These are phyloP conservation scores for Cucurbita maxima DNA, from an alignment of 306 rosid species.

Conservation along the genomic window DNA sequence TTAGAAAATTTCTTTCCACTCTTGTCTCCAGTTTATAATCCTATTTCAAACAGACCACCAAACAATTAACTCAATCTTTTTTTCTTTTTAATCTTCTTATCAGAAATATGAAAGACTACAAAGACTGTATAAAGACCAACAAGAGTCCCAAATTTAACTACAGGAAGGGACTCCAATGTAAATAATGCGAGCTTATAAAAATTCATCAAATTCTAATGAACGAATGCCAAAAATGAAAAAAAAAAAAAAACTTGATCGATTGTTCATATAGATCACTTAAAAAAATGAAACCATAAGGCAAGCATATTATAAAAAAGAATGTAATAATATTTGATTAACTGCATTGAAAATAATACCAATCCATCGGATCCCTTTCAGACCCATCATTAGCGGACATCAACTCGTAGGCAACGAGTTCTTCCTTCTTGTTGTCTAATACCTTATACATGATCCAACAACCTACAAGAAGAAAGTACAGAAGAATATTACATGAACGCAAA, in stretches of 20 bases:
- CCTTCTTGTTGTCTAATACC: conserved; percentile 33
- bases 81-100: too few species aligned
- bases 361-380: conserved; percentile 96
- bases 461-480: background rate
- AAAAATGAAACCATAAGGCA: background rate
- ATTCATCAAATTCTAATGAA: too few species aligned
- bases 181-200: background rate
- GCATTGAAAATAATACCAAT: conserved; percentile 39
- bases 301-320: background rate
- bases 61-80: background rate
- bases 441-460: conserved; percentile 74
- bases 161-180: background rate
- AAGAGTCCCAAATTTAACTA: background rate
- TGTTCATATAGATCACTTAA: background rate
- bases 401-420: conserved; percentile 76
- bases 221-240: too few species aligned
- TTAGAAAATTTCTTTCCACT: background rate
- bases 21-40: background rate
- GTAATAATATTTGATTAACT: background rate
- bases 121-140: too few species aligned
- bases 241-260: too few species aligned
- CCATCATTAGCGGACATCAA: conserved; percentile 89
- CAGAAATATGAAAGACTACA: background rate
- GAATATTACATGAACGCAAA: background rate
- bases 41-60: background rate